These are phyloP conservation scores for Xanthoconium purpureum DNA, from an alignment of 768 basidiomycete genomes.

Conservation along the genomic window DNA sequence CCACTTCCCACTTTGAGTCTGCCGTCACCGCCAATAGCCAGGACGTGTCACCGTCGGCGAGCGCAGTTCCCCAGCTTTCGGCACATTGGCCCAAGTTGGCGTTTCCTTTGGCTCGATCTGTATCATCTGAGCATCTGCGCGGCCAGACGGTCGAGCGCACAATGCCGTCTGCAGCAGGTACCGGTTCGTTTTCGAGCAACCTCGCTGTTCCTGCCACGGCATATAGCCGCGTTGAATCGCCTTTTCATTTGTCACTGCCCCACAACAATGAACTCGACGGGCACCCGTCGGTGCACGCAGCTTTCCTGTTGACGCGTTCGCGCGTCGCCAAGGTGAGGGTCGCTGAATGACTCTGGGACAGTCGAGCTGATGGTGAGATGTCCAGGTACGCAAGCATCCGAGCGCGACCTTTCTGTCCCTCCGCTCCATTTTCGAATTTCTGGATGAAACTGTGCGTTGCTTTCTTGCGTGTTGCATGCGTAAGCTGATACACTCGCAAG, in stretches of 20 bases:
- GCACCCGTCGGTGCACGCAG: constrained; percentile 22
- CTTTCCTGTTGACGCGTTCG: constrained; percentile 50
- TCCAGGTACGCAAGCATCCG: constrained; percentile 26
- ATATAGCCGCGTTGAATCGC: constrained; percentile 23
- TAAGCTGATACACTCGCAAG: constrained; percentile 11
- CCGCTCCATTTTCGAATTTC: constrained; percentile 24
- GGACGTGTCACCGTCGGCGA: neutral
- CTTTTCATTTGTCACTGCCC: constrained; percentile 33
- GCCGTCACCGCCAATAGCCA: neutral
- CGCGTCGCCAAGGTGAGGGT: constrained; percentile 52
- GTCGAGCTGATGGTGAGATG: neutral
- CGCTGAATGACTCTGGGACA: neutral
- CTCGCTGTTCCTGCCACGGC: neutral
- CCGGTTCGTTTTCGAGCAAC: constrained; percentile 1
- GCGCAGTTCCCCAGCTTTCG: neutral
- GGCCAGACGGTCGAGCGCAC: constrained; percentile 1
- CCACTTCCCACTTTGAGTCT: constrained; percentile 3
- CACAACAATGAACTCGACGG: constrained; percentile 4
- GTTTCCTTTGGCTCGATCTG: neutral
- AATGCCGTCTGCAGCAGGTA: neutral
- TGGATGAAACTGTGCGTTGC: constrained; percentile 20
- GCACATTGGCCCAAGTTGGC: constrained; percentile 8
- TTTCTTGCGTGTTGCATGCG: neutral
- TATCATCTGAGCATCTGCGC: constrained; percentile 4
- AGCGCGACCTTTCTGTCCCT: constrained; percentile 23